Conservation (phyloP, 2,329 filamentous ascomycete genomes). For the Trichoderma hamatum region DNA sequence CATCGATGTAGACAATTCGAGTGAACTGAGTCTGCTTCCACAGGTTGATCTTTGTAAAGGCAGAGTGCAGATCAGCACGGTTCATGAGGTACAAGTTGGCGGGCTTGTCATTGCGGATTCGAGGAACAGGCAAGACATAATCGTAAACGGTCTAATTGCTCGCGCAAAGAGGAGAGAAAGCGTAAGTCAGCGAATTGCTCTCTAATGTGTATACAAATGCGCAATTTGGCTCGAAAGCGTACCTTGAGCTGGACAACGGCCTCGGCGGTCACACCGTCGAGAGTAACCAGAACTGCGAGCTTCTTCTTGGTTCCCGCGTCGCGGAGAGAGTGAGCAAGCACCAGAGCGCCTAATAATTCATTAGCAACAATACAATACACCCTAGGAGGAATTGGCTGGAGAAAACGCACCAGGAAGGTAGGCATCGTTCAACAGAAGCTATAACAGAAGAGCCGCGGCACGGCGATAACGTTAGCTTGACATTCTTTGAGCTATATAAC, state of each 20-base stretch:
- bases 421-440: slow-evolving; percentile 90
- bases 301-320: slow-evolving; percentile 87
- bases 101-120: slow-evolving; percentile 74
- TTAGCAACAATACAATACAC: slow-evolving; percentile 12
- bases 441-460: slow-evolving; percentile 30
- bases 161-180: neutral
- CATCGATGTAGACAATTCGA: slow-evolving; percentile 92
- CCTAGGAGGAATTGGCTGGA: neutral
- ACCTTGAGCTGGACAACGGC: slow-evolving; percentile 81
- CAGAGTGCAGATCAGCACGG: slow-evolving; percentile 83
- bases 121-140: slow-evolving; percentile 81
- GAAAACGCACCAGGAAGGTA: slow-evolving; percentile 80
- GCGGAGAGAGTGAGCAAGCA: slow-evolving; percentile 90
- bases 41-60: slow-evolving; percentile 94
- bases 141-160: slow-evolving; percentile 74
- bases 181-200: slow-evolving; percentile 1
- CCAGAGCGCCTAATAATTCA: slow-evolving; percentile 67
- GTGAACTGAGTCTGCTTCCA: slow-evolving; percentile 91
- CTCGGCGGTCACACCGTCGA: slow-evolving; percentile 74
- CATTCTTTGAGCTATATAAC: slow-evolving; percentile 22
- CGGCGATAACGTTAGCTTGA: slow-evolving; percentile 10
- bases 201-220: neutral
- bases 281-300: slow-evolving; percentile 80
- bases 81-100: slow-evolving; percentile 91
- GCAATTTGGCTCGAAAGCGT: slow-evolving; percentile 31